These are phyloP conservation scores for Hypoxylon subgilvum DNA, from an alignment of 495 filamentous ascomycete species.

Conservation along the genomic window DNA sequence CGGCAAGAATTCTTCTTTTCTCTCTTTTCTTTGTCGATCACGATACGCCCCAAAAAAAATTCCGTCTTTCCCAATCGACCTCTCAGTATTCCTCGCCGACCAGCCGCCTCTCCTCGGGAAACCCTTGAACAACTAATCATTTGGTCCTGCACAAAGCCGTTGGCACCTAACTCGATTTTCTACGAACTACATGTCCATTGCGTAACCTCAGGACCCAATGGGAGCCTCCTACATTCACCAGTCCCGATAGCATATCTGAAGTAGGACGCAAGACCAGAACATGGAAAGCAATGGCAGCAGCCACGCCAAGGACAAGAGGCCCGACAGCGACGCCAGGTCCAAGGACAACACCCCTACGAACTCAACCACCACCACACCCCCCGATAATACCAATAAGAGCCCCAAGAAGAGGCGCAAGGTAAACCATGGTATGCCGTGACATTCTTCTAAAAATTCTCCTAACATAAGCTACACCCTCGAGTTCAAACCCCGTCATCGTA, in stretches of 20 bases:
- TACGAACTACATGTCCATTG: slow-evolving; percentile 55
- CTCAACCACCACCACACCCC: slow-evolving; percentile 45
- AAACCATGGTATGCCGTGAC: slow-evolving; percentile 83
- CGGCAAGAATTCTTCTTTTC: slow-evolving; percentile 29
- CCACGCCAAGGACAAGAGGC: slow-evolving; percentile 57
- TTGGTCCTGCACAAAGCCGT: slow-evolving; percentile 57
- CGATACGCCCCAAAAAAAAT: slow-evolving; percentile 31
- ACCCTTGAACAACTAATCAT: slow-evolving; percentile 36
- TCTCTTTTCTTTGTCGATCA: slow-evolving; percentile 35
- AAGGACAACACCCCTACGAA: slow-evolving; percentile 50
- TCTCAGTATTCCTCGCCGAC: slow-evolving; percentile 25
- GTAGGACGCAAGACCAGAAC: slow-evolving; percentile 41
- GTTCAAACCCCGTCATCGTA: slow-evolving; percentile 28
- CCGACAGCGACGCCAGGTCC: slow-evolving; percentile 53
- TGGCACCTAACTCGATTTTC: slow-evolving; percentile 54
- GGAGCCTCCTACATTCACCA: slow-evolving; percentile 44
- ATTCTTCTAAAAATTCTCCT: slow-evolving; percentile 44
- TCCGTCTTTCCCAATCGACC: slow-evolving; percentile 16
- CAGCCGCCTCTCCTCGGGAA: slow-evolving; percentile 34
- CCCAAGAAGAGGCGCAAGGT: slow-evolving; percentile 98
- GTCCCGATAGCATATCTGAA: slow-evolving; percentile 42
- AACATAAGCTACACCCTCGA: slow-evolving; percentile 37
- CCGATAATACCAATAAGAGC: slow-evolving; percentile 61
- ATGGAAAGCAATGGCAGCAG: slow-evolving; percentile 53
- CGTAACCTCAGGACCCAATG: slow-evolving; percentile 59